phyloP scores from a whole-genome alignment of 2,329 filamentous ascomycete species.

The Monilinia fructigena region DNA sequence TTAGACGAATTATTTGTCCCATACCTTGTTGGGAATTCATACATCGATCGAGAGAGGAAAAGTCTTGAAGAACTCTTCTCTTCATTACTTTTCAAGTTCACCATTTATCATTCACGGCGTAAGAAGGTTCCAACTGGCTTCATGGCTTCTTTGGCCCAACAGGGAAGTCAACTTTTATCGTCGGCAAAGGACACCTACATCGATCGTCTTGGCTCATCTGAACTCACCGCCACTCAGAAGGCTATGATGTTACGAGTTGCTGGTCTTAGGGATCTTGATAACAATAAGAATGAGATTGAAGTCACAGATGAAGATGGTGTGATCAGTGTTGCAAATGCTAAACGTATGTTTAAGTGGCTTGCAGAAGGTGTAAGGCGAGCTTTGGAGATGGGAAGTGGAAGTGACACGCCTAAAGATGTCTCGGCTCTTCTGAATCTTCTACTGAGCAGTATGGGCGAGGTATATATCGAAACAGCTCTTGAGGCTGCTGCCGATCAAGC shows the following conservation, averaged over 20 bases:
- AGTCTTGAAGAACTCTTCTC: constrained; percentile 81
- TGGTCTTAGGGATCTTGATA: constrained; percentile 72
- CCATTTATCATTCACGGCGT: constrained; percentile 84
- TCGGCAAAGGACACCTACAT: constrained; percentile 90
- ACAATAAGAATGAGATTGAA: constrained; percentile 81
- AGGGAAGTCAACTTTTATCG: constrained; percentile 82
- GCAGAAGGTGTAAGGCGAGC: constrained; percentile 91
- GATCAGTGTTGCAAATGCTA: constrained; percentile 81
- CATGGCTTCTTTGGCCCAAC: constrained; percentile 86
- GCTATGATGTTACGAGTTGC: constrained; percentile 87
- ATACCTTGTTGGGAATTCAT: constrained; percentile 66
- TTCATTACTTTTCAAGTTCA: constrained; percentile 92
- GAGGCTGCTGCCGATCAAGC: constrained; percentile 73
- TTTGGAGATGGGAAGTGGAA: constrained; percentile 82
- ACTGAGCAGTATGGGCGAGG: constrained; percentile 82
- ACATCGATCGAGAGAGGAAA: constrained; percentile 67
- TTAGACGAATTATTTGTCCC: constrained; percentile 76
- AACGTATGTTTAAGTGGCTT: constrained; percentile 96
- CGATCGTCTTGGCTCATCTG: constrained; percentile 82
- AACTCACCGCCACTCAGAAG: constrained; percentile 84
- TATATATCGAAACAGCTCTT: constrained; percentile 67
- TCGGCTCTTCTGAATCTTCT: constrained; percentile 80
- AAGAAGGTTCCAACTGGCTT: constrained; percentile 90
- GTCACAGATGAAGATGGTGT: constrained; percentile 86
- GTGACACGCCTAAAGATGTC: constrained; percentile 92